phyloP scores from a whole-genome alignment of 2,329 filamentous ascomycete species.

The Hymenoscyphus fraxineus region DNA sequence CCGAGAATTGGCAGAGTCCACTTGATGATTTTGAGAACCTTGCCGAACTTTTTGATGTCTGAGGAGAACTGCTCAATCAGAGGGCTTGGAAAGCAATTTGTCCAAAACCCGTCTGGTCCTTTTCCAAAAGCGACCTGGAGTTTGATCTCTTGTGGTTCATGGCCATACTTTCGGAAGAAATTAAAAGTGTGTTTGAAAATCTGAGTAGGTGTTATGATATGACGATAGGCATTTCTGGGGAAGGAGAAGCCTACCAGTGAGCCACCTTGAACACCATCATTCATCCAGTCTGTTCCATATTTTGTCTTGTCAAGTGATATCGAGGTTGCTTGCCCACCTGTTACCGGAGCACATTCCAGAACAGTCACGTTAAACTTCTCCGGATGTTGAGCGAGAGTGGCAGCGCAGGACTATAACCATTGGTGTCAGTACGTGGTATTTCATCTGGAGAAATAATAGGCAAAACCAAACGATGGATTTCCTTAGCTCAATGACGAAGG shows the following conservation, averaged over 20 bases:
- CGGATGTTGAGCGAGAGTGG: slow-evolving; percentile 62
- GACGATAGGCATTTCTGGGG: neutral
- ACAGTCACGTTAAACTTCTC: slow-evolving; percentile 63
- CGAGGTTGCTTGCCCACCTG: slow-evolving; percentile 59
- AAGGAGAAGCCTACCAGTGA: slow-evolving; percentile 40
- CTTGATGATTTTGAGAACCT: slow-evolving; percentile 54
- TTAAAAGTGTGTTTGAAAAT: slow-evolving; percentile 67
- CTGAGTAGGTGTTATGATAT: slow-evolving; percentile 32
- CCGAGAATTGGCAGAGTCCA: slow-evolving; percentile 59
- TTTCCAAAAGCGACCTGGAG: slow-evolving; percentile 63
- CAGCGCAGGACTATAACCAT: slow-evolving; percentile 54
- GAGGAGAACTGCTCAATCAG: slow-evolving; percentile 51
- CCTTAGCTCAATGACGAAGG: neutral
- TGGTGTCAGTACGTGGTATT: neutral
- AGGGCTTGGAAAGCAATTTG: slow-evolving; percentile 59
- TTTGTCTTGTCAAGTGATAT: slow-evolving; percentile 54
- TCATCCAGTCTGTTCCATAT: slow-evolving; percentile 57
- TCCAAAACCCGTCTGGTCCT: slow-evolving; percentile 57
- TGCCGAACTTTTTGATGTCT: slow-evolving; percentile 54
- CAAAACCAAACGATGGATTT: neutral
- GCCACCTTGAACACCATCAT: slow-evolving; percentile 62
- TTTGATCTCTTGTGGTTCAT: slow-evolving; percentile 54
- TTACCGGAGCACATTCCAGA: slow-evolving; percentile 54
- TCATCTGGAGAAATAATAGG: neutral
- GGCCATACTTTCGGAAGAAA: slow-evolving; percentile 56